Base-by-base conservation (phyloP, 371 early-diverging fungal species). In the Syncephalastrum contaminatum region DNA sequence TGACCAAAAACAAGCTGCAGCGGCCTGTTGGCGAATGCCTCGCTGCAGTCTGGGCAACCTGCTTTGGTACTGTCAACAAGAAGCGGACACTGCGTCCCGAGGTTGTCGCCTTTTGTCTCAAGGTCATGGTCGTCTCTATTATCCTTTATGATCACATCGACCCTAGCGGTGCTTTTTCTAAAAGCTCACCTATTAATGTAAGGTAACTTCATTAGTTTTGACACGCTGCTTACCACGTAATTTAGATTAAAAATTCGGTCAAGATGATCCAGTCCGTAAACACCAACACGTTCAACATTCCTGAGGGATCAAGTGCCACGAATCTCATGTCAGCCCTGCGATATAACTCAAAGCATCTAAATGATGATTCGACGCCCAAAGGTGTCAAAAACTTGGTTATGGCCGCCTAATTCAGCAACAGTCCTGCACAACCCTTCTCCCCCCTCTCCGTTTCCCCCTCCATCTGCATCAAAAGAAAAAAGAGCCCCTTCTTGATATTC, bases 101-200 rank as follows among this genome's bases (percentile, higher is more conserved):
- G 16, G 7, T 58, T 20, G 58, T 58, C 16, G 56, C 52, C 8
- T 84, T 85, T 65, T 89, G 88, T 57, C 70, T 94, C 54, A 83
- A 93, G 48, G 94, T 95, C 42, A 88, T 95, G 87, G 92, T 93
- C 19, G 84, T 89, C 5, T 87, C 91, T 41, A 90, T 93, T 54
- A 84, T 97, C 43, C 69, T 96, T 30, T 96, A 95, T 64, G 97
- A 97, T 74, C 92, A 93, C 72, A 85, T 95, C 46, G 82, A 89
- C 65, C 86, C 88, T 14, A 77, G 77, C 24, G 97, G 97, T 13
- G 89, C 86, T 0, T 92, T 91, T 64, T 70, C 73, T 42, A 88
- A 90, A 60, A 74, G 63, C 48, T 89, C 92, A 18, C 84, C 88
- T 25, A 88, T 94, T 59, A 91, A 93, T 72, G 87, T 90, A 76